A percentile compares a stretch with the other conserved stretches of the same genome.
These are phyloP conservation scores for Cubamyces lactineus DNA, from an alignment of 768 basidiomycete genomes.

Conservation along the genomic window DNA sequence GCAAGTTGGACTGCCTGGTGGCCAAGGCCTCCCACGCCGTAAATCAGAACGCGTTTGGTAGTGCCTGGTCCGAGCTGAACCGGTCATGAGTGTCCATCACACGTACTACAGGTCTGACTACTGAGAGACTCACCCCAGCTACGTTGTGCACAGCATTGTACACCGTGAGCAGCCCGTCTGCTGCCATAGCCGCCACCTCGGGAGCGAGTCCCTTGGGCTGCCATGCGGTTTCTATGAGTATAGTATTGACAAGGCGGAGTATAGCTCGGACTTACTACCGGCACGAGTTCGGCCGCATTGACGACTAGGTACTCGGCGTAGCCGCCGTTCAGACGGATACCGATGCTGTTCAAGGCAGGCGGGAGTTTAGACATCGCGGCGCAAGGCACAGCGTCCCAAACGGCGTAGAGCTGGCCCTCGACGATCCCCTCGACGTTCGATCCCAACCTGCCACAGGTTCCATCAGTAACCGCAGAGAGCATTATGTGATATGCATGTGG, in stretches of 20 bases:
- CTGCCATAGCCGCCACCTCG: constrained; percentile 13
- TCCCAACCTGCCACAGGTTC: background rate
- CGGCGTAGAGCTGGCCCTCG: constrained; percentile 1
- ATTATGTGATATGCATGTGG: background rate
- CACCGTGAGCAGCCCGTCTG: constrained; percentile 7
- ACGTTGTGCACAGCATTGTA: constrained; percentile 17
- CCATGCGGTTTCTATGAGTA: too few relatives aligned
- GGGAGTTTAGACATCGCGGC: background rate
- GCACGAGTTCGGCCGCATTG: constrained; percentile 8
- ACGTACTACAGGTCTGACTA: background rate
- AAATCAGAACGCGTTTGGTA: constrained; percentile 38
- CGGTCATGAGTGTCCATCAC: background rate
- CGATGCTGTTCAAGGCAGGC: background rate
- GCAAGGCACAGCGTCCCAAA: constrained; percentile 3
- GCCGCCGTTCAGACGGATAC: constrained; percentile 10
- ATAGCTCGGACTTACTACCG: constrained; percentile 2
- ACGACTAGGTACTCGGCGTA: constrained; percentile 17
- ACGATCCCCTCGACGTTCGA: constrained; percentile 1
- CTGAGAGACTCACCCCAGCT: background rate
- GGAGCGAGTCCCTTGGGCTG: constrained; percentile 17
- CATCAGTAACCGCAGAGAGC: background rate
- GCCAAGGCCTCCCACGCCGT: constrained; percentile 37
- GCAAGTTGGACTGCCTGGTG: constrained; percentile 32
- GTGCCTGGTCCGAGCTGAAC: constrained; percentile 4
- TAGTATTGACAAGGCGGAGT: background rate